Percentiles rank a stretch among this genome's conserved stretches.
Conservation (phyloP, 257 asterid species). For the Solanum boliviense region DNA sequence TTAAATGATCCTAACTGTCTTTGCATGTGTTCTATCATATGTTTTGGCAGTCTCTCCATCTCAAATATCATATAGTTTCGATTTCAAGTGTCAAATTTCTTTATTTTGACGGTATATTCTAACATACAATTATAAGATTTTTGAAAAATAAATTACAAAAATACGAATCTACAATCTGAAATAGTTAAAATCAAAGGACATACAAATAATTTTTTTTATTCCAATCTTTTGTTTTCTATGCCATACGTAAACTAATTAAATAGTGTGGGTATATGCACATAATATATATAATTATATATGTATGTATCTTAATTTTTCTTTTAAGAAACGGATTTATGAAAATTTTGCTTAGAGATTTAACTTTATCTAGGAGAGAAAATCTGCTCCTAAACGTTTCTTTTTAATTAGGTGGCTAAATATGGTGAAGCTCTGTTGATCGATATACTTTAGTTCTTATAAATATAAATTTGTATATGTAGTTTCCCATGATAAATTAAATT, state of each 20-base stretch:
- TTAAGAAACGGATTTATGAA: neutral
- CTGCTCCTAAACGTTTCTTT: neutral
- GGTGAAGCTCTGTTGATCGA: neutral
- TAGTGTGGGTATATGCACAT: no score
- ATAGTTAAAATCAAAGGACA: neutral
- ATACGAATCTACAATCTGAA: neutral
- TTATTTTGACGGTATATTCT: no score
- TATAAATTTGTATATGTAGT: neutral
- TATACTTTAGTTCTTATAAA: neutral
- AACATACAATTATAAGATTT: no score
- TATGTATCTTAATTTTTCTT: neutral
- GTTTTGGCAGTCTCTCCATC: no score
- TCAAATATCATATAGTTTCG: no score
- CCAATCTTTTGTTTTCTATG: neutral
- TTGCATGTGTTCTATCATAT: no score
- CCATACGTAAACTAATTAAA: neutral
- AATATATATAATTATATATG: neutral
- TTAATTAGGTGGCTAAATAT: neutral
- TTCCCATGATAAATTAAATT: neutral
- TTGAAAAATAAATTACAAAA: no score
- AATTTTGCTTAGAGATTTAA: neutral
- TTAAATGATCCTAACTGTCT: no score
- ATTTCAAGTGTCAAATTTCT: no score
- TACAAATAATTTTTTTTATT: neutral
- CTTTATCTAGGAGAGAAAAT: neutral